These are phyloP conservation scores for Diaporthe caulivora DNA, from an alignment of 2,329 filamentous ascomycete species.

Conservation along the genomic window DNA sequence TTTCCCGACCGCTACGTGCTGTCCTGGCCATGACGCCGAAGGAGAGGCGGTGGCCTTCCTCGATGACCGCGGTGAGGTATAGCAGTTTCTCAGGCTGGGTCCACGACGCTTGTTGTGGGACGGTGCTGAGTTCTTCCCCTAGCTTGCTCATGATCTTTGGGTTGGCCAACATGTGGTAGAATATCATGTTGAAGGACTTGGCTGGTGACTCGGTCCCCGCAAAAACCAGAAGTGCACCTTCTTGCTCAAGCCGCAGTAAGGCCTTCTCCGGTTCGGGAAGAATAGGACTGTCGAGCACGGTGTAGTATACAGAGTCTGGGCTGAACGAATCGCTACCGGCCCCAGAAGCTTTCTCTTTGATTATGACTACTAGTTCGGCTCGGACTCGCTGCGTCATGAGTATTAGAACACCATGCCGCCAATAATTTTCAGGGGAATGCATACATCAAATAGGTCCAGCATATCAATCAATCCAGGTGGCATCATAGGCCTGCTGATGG, in stretches of 20 bases:
- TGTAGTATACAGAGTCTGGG: constrained; percentile 27
- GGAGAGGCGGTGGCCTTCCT: constrained; percentile 43
- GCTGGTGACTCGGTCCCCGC: constrained; percentile 29
- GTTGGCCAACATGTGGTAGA: constrained; percentile 32
- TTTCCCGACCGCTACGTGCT: constrained; percentile 37
- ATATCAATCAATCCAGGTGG: constrained; percentile 30
- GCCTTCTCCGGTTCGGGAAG: constrained; percentile 23
- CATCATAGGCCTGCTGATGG: constrained; percentile 32
- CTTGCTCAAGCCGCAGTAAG: constrained; percentile 27
- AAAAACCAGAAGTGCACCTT: constrained; percentile 26
- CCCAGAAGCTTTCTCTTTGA: constrained; percentile 27
- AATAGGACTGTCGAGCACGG: constrained; percentile 20
- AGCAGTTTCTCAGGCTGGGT: constrained; percentile 41
- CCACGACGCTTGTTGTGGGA: constrained; percentile 24
- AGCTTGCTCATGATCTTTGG: constrained; percentile 23
- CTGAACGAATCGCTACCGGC: constrained; percentile 18
- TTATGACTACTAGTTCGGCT: constrained; percentile 25
- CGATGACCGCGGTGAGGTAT: constrained; percentile 43
- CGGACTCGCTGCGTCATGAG: constrained; percentile 27
- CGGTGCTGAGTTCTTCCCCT: constrained; percentile 19
- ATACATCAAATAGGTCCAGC: constrained; percentile 31
- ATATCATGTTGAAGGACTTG: constrained; percentile 30
- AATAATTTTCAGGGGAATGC: constrained; percentile 6
- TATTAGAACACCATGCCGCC: constrained; percentile 7
- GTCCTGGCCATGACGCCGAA: constrained; percentile 41